phyloP scores from a whole-genome alignment of 169 alveolate species.

The Babesia divergens region DNA sequence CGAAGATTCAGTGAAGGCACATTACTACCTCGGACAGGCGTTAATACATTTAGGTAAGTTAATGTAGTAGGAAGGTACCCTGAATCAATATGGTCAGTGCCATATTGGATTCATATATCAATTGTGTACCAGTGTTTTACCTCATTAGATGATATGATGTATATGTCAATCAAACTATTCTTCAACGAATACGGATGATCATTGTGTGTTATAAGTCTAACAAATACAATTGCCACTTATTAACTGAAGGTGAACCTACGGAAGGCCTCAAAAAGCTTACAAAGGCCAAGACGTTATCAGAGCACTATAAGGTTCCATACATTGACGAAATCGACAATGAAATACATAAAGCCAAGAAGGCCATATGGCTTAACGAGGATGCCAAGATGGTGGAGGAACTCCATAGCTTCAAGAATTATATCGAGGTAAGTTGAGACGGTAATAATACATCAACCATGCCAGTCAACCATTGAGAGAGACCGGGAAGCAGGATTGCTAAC shows the following conservation, averaged over 20 bases:
- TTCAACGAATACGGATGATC: too few relatives aligned
- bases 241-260: slow-evolving; percentile 44
- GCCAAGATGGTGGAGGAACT: slow-evolving; percentile 50
- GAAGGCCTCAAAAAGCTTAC: slow-evolving; percentile 76
- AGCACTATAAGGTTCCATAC: slow-evolving; percentile 70
- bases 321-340: slow-evolving; percentile 73
- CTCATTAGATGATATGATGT: too few relatives aligned
- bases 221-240: too few relatives aligned
- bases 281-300: slow-evolving; percentile 73
- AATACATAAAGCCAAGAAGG: slow-evolving; percentile 68
- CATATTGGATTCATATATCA: too few relatives aligned
- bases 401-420: slow-evolving; percentile 18
- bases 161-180: too few relatives aligned
- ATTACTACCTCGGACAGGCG: slow-evolving; percentile 79
- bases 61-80: too few relatives aligned
- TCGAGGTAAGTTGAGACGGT: slow-evolving; percentile 1
- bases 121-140: too few relatives aligned
- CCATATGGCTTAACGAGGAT: slow-evolving; percentile 67
- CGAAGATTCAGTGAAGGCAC: slow-evolving; percentile 80
- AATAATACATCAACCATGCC: neutral
- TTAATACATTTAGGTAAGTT: slow-evolving; percentile 74
- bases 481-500: slow-evolving; percentile 34
- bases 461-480: slow-evolving; percentile 54
- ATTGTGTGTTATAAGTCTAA: too few relatives aligned
- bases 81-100: too few relatives aligned